A percentile compares a stretch with the other conserved stretches of the same genome.
These are phyloP conservation scores for Aeminium ludgeri DNA, from an alignment of 495 filamentous ascomycete genomes.

Conservation along the genomic window DNA sequence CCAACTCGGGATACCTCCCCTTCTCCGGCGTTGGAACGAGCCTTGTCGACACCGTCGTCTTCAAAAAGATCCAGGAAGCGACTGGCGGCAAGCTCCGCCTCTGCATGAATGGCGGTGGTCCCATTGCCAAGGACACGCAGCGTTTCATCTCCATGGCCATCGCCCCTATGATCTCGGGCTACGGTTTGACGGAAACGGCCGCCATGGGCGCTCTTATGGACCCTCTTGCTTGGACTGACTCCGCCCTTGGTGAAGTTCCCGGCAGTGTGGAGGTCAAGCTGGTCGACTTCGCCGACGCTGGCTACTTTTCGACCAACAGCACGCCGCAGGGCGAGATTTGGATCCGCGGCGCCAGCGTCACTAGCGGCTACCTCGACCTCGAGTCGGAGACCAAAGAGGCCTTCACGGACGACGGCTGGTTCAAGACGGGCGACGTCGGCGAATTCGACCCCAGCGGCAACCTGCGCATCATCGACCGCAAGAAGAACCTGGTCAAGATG, in stretches of 20 bases:
- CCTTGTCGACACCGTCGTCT: slow-evolving; percentile 27
- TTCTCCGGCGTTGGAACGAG: slow-evolving; percentile 49
- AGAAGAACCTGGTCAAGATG: slow-evolving; percentile 97
- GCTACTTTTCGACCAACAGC: slow-evolving; percentile 70
- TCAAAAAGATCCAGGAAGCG: slow-evolving; percentile 30
- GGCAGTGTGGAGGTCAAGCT: slow-evolving; percentile 78
- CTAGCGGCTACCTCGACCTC: slow-evolving; percentile 61
- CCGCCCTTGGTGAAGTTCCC: slow-evolving; percentile 67
- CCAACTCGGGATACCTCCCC: slow-evolving; percentile 17
- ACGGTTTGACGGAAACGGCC: slow-evolving; percentile 86
- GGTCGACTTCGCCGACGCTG: slow-evolving; percentile 86
- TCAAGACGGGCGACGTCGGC: slow-evolving; percentile 90
- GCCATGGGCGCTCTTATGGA: slow-evolving; percentile 90
- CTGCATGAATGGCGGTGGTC: slow-evolving; percentile 29
- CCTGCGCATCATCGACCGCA: slow-evolving; percentile 80
- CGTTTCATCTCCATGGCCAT: slow-evolving; percentile 30
- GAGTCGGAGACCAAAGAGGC: slow-evolving; percentile 66
- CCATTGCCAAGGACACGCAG: slow-evolving; percentile 28
- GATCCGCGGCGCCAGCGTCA: slow-evolving; percentile 68
- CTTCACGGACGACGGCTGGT: slow-evolving; percentile 70
- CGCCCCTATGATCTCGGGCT: slow-evolving; percentile 43
- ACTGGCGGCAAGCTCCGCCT: slow-evolving; percentile 27
- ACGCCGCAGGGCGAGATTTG: slow-evolving; percentile 92
- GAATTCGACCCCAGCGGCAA: slow-evolving; percentile 73
- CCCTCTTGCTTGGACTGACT: slow-evolving; percentile 74